Conservation (phyloP, 2,329 filamentous ascomycete species). For the Fusarium torreyae region DNA sequence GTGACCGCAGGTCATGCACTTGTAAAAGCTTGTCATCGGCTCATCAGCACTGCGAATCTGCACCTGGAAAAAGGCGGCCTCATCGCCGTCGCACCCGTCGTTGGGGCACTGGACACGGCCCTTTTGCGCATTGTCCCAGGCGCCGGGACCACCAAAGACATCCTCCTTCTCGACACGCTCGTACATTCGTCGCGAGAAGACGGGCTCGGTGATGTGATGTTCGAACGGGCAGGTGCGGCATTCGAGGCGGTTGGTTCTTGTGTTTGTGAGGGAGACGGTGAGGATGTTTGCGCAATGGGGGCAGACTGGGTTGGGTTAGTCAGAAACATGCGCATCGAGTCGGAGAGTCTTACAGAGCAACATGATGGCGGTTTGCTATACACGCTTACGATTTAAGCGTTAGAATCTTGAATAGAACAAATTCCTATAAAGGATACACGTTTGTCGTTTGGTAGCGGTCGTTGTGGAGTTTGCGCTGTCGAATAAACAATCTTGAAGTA, state of each 20-base stretch:
- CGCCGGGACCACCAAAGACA: constrained; percentile 88
- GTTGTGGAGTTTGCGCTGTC: background rate
- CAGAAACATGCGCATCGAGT: constrained; percentile 20
- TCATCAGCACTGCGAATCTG: constrained; percentile 99
- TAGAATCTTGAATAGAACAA: background rate
- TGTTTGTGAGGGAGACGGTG: constrained; percentile 75
- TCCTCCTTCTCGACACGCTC: constrained; percentile 90
- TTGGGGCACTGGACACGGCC: constrained; percentile 85
- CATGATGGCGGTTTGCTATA: constrained; percentile 62
- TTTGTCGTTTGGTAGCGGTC: constrained; percentile 1
- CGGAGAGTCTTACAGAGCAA: constrained; percentile 71
- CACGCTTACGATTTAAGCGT: background rate
- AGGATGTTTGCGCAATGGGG: constrained; percentile 88
- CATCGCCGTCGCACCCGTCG: constrained; percentile 82
- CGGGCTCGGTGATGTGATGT: constrained; percentile 82
- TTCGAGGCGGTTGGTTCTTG: constrained; percentile 84
- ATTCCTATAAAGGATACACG: background rate
- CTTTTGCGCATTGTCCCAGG: constrained; percentile 94
- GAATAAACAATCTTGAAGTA: constrained; percentile 16
- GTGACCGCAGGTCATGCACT: constrained; percentile 79
- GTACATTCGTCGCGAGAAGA: constrained; percentile 87
- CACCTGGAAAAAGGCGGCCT: constrained; percentile 95
- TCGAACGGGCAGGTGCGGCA: constrained; percentile 97
- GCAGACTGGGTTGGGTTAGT: constrained; percentile 71
- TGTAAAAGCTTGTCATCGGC: constrained; percentile 97